Percentiles rank a stretch among this genome's conserved stretches.
These are phyloP conservation scores for Fusarium sacchari DNA, from an alignment of 2,329 filamentous ascomycete genomes.

Conservation along the genomic window DNA sequence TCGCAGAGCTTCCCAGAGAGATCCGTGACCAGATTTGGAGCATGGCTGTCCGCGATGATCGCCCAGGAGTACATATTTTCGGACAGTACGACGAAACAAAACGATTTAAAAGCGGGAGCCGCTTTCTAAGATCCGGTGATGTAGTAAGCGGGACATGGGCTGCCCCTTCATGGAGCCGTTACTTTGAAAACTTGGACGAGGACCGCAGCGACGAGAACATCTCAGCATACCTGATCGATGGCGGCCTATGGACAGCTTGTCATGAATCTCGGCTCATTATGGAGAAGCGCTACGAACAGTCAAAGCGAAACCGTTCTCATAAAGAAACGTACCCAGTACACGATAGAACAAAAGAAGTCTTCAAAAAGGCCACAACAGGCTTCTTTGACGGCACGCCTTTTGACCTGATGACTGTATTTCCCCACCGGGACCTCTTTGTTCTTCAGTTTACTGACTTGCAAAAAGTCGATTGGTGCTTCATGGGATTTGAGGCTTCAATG, in stretches of 20 bases:
- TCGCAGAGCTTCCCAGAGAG: no score
- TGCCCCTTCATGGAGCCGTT: not conserved
- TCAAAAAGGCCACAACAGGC: not conserved
- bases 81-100: no score
- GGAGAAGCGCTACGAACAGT: not conserved
- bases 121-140: no score
- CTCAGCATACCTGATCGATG: conserved; percentile 12
- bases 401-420: not conserved
- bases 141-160: not conserved
- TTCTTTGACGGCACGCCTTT: not conserved
- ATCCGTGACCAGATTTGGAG: no score
- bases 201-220: not conserved
- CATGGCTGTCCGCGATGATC: no score
- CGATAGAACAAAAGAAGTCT: not conserved
- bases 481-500: not conserved
- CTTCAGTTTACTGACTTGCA: not conserved
- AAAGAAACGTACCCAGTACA: fast-evolving
- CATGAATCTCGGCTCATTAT: conserved; percentile 11
- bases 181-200: not conserved
- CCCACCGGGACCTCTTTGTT: conserved; percentile 10
- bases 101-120: fast-evolving
- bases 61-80: no score
- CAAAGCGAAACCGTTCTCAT: not conserved
- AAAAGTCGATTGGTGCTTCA: fast-evolving
- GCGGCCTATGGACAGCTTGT: conserved; percentile 13